A percentile compares a stretch with the other conserved stretches of the same genome.
Conservation (phyloP, 202 grass and related monocot genomes). For the Sporobolus alterniflorus region DNA sequence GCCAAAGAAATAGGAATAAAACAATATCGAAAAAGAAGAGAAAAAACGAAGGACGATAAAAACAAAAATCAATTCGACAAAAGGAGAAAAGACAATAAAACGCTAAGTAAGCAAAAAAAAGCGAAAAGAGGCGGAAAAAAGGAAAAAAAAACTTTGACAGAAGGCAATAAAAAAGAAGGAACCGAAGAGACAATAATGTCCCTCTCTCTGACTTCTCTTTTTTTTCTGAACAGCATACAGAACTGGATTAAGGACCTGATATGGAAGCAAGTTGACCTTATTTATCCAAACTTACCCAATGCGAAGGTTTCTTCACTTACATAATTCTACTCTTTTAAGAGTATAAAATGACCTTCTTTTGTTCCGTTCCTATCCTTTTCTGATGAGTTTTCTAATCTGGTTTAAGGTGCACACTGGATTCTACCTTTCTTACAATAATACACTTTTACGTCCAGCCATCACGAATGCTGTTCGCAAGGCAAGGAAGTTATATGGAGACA, state of each 20-base stretch:
- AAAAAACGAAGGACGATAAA: too few species aligned
- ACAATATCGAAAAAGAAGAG: too few species aligned
- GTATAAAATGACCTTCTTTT: not conserved
- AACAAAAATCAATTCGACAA: too few species aligned
- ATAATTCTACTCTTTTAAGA: not conserved
- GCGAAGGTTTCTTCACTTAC: constrained; percentile 60
- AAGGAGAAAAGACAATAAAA: too few species aligned
- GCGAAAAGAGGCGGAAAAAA: too few species aligned
- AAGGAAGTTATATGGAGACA: constrained; percentile 55
- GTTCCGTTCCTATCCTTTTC: not conserved
- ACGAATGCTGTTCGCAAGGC: constrained; percentile 63
- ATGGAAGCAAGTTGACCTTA: constrained; percentile 81
- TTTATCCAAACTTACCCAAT: constrained; percentile 65
- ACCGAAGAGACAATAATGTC: too few species aligned
- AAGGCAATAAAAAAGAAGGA: too few species aligned
- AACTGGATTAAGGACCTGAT: constrained; percentile 87
- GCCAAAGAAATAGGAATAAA: too few species aligned
- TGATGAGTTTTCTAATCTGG: constrained; percentile 32
- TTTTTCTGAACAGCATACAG: constrained; percentile 52
- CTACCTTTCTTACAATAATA: constrained; percentile 91
- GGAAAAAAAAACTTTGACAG: too few species aligned
- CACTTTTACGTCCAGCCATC: constrained; percentile 60
- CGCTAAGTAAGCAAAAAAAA: too few species aligned
- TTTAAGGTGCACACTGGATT: constrained; percentile 89
- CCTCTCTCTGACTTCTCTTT: not conserved